phyloP scores from a whole-genome alignment of 1,284 basidiomycete genomes.

The Ceratobasidium sp. region DNA sequence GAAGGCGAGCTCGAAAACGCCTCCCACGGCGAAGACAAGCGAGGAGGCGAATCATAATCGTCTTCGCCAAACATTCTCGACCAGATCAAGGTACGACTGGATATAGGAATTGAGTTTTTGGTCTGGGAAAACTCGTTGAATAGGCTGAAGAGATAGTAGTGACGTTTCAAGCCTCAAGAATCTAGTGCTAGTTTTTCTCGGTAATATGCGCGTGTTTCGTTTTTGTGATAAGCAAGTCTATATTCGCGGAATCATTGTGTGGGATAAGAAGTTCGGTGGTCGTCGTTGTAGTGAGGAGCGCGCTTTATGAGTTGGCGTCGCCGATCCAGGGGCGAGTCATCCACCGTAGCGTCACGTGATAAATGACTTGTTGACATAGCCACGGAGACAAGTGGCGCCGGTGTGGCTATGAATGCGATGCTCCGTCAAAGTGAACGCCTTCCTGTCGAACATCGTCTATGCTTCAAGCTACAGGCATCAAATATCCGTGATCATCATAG shows the following conservation, averaged over 20 bases:
- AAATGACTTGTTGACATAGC: not conserved
- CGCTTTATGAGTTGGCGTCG: not conserved
- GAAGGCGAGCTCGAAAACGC: slow-evolving; percentile 58
- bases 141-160: slow-evolving; percentile 16
- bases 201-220: slow-evolving; percentile 22
- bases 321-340: not conserved
- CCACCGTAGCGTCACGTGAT: not conserved
- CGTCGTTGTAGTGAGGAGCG: not conserved
- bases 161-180: not conserved
- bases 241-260: slow-evolving; percentile 72
- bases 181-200: slow-evolving; percentile 29
- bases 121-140: not conserved
- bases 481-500: too few relatives aligned
- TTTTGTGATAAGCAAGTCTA: slow-evolving; percentile 43
- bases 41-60: slow-evolving; percentile 71
- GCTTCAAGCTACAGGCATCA: not conserved
- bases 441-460: not conserved
- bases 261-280: not conserved
- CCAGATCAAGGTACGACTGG: too few relatives aligned
- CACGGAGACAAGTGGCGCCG: not conserved
- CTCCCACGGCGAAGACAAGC: slow-evolving; percentile 81
- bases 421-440: too few relatives aligned
- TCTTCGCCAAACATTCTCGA: slow-evolving; percentile 80
- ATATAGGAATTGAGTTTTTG: too few relatives aligned
- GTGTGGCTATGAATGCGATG: not conserved